Conservation (phyloP, 2,329 filamentous ascomycete species). For the Pseudocercospora ulei region DNA sequence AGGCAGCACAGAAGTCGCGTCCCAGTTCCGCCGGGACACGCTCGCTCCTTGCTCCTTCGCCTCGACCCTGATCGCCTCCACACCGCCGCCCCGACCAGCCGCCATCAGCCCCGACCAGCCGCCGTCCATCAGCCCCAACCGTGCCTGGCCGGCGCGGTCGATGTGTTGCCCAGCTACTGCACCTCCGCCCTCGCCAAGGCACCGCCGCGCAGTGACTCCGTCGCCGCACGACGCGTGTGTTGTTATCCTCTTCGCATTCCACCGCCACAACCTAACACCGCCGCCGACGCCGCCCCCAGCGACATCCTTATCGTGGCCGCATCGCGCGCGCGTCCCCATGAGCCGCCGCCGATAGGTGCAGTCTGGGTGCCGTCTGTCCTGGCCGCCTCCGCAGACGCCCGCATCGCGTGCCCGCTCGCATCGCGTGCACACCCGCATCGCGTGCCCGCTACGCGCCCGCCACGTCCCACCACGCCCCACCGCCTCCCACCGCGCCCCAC, state of each 20-base stretch:
- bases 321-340: conserved; percentile 17
- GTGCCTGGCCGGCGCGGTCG: too few relatives aligned
- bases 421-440: too few relatives aligned
- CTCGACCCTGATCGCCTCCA: too few relatives aligned
- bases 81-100: too few relatives aligned
- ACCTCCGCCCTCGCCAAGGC: neutral
- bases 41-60: too few relatives aligned
- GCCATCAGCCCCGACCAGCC: too few relatives aligned
- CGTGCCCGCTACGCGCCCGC: conserved; percentile 3
- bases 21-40: too few relatives aligned
- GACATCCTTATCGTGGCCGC: conserved; percentile 22
- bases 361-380: conserved; percentile 13
- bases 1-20: too few relatives aligned
- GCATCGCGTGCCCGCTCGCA: conserved; percentile 1
- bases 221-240: conserved; percentile 3
- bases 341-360: conserved; percentile 14
- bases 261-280: conserved; percentile 17
- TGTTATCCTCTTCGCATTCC: conserved; percentile 18
- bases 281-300: conserved; percentile 14
- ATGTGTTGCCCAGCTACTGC: neutral
- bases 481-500: conserved; percentile 9
- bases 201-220: conserved; percentile 4
- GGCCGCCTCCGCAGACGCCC: conserved; percentile 10
- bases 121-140: too few relatives aligned
- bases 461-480: conserved; percentile 6